Conservation (phyloP, 345 rosid genomes). For the Pistacia vera region DNA sequence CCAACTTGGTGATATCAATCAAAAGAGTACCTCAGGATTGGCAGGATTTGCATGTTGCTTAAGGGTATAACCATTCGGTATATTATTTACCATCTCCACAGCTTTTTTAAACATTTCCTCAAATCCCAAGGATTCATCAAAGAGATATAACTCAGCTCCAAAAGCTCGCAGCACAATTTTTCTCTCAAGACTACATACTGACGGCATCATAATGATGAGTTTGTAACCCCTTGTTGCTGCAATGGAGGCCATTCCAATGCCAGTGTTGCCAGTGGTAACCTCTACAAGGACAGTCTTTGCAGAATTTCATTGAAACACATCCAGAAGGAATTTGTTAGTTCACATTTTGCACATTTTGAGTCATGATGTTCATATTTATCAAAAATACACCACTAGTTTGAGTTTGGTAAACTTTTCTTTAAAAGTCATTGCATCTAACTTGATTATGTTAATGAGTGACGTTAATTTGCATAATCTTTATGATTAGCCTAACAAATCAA, state of each 20-base stretch:
- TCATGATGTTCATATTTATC: neutral
- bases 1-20: neutral
- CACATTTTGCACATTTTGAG: neutral
- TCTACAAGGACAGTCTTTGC: constrained; percentile 53
- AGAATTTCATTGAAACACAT: neutral
- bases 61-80: constrained; percentile 54
- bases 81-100: constrained; percentile 54
- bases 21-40: constrained; percentile 40
- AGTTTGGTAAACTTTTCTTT: neutral
- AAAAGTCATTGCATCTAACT: neutral
- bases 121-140: constrained; percentile 51
- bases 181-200: constrained; percentile 57
- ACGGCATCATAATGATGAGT: constrained; percentile 64
- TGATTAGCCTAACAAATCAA: neutral
- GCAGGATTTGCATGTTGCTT: constrained; percentile 60
- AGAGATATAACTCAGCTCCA: constrained; percentile 68
- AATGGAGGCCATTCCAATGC: constrained; percentile 71
- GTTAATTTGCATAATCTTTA: neutral
- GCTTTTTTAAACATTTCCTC: constrained; percentile 43
- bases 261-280: constrained; percentile 73
- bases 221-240: constrained; percentile 72
- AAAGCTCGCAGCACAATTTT: constrained; percentile 61
- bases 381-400: neutral
- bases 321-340: neutral
- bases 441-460: too few species aligned